phyloP scores from a whole-genome alignment of 2,329 filamentous ascomycete genomes.

The Sphaerulina populicola region DNA sequence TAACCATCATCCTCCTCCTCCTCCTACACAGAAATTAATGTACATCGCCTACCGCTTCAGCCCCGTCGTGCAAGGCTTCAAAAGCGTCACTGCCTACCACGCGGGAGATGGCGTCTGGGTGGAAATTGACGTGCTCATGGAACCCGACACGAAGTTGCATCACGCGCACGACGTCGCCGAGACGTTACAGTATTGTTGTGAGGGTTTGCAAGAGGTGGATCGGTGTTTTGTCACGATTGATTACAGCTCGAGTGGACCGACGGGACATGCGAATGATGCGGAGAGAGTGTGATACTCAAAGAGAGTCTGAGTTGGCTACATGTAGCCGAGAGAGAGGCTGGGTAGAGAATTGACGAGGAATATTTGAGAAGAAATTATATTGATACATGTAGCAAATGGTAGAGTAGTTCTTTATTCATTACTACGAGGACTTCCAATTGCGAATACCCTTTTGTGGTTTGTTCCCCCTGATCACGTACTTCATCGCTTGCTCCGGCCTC shows the following conservation, averaged over 20 bases:
- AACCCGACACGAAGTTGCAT: slow-evolving; percentile 46
- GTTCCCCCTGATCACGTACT: not conserved
- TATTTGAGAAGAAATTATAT: not conserved
- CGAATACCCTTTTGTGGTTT: not conserved
- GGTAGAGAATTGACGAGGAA: no score
- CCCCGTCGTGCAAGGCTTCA: slow-evolving; percentile 33
- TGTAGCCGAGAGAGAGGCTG: no score
- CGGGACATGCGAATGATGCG: slow-evolving; percentile 35
- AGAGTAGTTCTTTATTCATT: not conserved
- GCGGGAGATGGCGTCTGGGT: slow-evolving; percentile 56
- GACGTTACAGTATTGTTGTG: slow-evolving; percentile 55
- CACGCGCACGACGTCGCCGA: slow-evolving; percentile 53
- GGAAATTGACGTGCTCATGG: slow-evolving; percentile 53
- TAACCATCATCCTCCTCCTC: no score
- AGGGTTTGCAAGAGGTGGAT: slow-evolving; percentile 48
- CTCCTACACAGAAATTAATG: slow-evolving; percentile 41
- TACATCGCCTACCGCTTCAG: slow-evolving; percentile 48
- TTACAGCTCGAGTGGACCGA: slow-evolving; percentile 38
- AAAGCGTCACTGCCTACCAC: slow-evolving; percentile 47
- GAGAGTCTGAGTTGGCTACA: no score
- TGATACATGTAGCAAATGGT: not conserved
- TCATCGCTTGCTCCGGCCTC: slow-evolving; percentile 9
- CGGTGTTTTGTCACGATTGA: slow-evolving; percentile 47
- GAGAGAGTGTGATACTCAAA: slow-evolving; percentile 9
- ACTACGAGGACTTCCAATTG: not conserved